Base-by-base conservation (phyloP, 2,329 filamentous ascomycete genomes). In the Hysterium pulicare region DNA sequence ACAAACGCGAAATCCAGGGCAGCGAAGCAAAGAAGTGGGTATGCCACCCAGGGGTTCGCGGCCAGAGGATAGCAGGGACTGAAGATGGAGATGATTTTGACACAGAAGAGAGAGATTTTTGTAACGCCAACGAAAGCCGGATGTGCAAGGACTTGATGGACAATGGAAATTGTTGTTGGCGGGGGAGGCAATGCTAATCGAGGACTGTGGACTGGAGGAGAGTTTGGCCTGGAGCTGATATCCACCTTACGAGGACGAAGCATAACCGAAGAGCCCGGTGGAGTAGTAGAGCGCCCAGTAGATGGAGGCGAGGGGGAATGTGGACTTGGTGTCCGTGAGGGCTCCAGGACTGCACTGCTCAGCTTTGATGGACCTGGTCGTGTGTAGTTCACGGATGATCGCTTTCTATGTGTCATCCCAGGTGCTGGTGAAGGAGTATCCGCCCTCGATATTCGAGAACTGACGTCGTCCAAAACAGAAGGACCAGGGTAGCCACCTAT, bases 21-120 rank as follows among this genome's bases (percentile, higher is more conserved):
- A 7, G 87, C 88, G 6, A 91, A 63, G 3, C 77, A 66, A 4
- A 94, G 68, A 2, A 95, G 70, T 3, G 85, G 81, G 51, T 84
- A 82, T 4, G 81, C 73, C 4, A 90, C 67, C 62, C 78, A 78
- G 5, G 80, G 71, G 33, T 77, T 83, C n/a, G 80, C 74, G 33
- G 82, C 81, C 44, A 83, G 82, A 0, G 89, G 89, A 61, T 81
- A 81, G 62, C 90, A 95, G 1, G 84, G 78, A 35, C 77, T 74
- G 2, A 78, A 74, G 8, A 93, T 67, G 0, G 81, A 80, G 10
- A 76, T 68, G 7, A 90, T 68, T 64, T 95, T 95, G 38, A 77
- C 51, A 5, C 84, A 61, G 54, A 95, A 90, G 1, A 90, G 53
- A 1, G 65, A 54, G 2, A 87, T 66, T 36, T 83, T 83, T 16